Evolutionary conservation across 163 green algal species (phyloP).

Genomic region (Scenedesmus sp.): DNA sequence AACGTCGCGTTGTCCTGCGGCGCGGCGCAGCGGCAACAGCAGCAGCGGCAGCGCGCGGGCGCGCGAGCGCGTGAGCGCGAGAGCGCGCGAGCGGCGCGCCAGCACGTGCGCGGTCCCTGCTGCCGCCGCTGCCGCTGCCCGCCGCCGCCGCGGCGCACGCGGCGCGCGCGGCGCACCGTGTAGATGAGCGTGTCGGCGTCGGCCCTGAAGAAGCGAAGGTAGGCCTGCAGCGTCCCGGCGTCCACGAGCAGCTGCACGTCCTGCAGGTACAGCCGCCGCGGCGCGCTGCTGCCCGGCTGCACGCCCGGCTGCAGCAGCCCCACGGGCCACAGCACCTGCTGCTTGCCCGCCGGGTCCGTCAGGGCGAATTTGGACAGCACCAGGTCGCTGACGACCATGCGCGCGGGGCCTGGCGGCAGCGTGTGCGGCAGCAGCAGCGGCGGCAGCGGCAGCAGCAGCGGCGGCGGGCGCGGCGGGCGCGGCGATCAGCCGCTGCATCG

Average conservation of each 20-base stretch:
- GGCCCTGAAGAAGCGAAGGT: conserved; percentile 16
- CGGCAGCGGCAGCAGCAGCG: not conserved
- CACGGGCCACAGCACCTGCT: conserved; percentile 24
- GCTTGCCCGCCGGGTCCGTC: not conserved
- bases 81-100: not conserved
- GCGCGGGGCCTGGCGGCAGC: conserved; percentile 11
- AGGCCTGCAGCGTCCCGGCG: not conserved
- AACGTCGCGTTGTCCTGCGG: conserved; percentile 40
- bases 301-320: conserved; percentile 17
- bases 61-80: not conserved
- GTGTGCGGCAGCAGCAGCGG: not conserved
- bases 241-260: conserved; percentile 21
- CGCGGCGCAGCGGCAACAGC: not conserved
- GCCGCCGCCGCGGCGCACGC: not conserved
- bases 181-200: not conserved
- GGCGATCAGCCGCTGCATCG: not conserved
- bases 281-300: conserved; percentile 4
- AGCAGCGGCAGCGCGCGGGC: not conserved
- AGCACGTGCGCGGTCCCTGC: not conserved
- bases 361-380: conserved; percentile 34
- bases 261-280: conserved; percentile 5
- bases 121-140: not conserved
- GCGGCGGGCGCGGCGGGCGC: not conserved
- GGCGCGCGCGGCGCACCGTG: not conserved
- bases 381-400: conserved; percentile 3